Conservation (phyloP, 306 rosid genomes). For the Acmispon strigosus region DNA sequence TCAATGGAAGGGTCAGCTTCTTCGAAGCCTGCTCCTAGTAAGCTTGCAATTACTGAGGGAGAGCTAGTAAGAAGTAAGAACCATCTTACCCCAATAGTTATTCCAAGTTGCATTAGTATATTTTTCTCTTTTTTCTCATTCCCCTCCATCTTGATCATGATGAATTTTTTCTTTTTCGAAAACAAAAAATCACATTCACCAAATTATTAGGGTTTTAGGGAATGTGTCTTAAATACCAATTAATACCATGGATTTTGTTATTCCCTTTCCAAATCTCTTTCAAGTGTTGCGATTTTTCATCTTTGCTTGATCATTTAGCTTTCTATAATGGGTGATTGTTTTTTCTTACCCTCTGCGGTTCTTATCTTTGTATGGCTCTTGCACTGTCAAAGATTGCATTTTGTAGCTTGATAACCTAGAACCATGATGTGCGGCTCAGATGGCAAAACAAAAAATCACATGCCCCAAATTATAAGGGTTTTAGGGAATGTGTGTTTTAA, state of each 20-base stretch:
- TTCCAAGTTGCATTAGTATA: no score
- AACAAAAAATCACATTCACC: background rate
- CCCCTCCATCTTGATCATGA: background rate
- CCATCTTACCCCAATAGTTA: no score
- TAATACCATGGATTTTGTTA: conserved; percentile 1
- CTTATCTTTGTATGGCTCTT: background rate
- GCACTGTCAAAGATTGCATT: background rate
- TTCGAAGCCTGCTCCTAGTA: no score
- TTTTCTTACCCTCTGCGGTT: background rate
- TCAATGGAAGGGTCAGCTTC: no score
- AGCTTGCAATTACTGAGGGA: no score
- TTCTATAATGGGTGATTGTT: background rate
- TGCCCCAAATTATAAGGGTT: background rate
- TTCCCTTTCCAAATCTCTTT: background rate
- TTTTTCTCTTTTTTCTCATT: background rate
- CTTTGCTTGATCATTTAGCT: background rate
- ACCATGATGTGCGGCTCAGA: background rate
- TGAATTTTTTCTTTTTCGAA: background rate
- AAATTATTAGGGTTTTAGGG: background rate
- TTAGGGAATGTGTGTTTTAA: background rate
- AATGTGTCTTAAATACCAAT: background rate
- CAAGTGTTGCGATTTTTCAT: background rate
- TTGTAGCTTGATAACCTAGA: background rate
- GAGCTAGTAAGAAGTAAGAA: no score
- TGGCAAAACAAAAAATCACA: background rate